Conservation (phyloP, 257 asterid species). For the Nicotiana tomentosiformis region DNA sequence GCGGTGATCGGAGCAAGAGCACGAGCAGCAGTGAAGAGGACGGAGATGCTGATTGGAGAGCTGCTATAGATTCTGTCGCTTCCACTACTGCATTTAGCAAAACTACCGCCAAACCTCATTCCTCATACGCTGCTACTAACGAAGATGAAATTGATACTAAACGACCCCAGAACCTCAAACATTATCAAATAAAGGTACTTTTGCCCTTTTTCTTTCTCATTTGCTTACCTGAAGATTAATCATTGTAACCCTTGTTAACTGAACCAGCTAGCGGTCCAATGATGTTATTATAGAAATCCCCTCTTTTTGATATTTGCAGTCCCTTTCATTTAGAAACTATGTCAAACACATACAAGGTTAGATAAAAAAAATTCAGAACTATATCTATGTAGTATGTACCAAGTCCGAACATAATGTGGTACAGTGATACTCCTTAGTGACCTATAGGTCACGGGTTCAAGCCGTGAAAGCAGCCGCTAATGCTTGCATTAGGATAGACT, state of each 20-base stretch:
- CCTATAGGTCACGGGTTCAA: no score
- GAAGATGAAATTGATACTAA: constrained; percentile 25
- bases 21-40: constrained; percentile 60
- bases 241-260: not conserved
- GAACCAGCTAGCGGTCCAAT: not conserved
- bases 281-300: not conserved
- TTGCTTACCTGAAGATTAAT: not conserved
- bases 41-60: constrained; percentile 79
- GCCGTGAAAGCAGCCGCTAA: no score
- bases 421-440: no score
- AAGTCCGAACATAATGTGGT: no score
- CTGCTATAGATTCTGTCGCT: constrained; percentile 71
- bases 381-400: no score
- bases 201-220: not conserved
- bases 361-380: no score
- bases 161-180: constrained; percentile 44
- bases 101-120: constrained; percentile 1
- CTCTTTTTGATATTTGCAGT: no score
- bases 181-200: constrained; percentile 66
- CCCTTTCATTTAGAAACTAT: no score
- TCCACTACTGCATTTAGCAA: constrained; percentile 23
- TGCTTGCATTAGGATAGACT: no score
- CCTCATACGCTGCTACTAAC: constrained; percentile 1
- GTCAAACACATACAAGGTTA: no score
- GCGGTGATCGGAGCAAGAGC: constrained; percentile 21